phyloP scores from a whole-genome alignment of 1,284 basidiomycete species.

The Termitomyces sp. region DNA sequence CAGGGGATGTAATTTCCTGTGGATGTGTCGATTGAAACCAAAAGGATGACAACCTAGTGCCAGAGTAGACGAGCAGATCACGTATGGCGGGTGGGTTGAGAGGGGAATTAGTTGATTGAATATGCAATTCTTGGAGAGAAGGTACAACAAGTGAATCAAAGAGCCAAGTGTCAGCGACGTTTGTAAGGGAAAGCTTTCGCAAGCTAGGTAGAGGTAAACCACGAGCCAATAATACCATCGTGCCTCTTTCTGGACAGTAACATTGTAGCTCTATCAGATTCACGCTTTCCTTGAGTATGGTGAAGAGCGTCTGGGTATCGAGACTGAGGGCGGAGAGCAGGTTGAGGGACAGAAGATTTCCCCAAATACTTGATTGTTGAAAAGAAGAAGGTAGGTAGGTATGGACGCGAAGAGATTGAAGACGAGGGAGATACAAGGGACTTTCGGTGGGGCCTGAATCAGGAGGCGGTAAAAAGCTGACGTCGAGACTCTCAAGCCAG shows the following conservation, averaged over 20 bases:
- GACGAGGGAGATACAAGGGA: background rate
- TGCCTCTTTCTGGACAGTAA: background rate
- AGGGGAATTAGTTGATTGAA: constrained; percentile 1
- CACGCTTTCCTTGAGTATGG: background rate
- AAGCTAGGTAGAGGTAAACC: background rate
- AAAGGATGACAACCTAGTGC: background rate
- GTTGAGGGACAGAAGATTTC: constrained; percentile 2
- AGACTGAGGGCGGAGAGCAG: background rate
- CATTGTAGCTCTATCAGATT: constrained; percentile 1
- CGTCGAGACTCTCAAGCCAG: constrained; percentile 1
- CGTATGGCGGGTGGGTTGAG: background rate
- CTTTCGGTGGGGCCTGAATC: background rate
- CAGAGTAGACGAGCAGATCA: constrained; percentile 1
- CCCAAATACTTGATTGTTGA: background rate
- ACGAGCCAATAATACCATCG: background rate
- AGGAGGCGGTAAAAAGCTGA: background rate
- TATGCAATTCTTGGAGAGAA: constrained; percentile 2
- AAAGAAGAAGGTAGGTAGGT: background rate
- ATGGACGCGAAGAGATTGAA: constrained; percentile 2
- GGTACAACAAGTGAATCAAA: constrained; percentile 4
- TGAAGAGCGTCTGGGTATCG: background rate
- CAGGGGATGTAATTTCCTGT: background rate
- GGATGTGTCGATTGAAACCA: constrained; percentile 2
- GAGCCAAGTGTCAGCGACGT: constrained; percentile 4
- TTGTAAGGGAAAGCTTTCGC: constrained; percentile 3